Conservation (phyloP, 306 rosid species). For the Pterocarpus macrocarpus region DNA sequence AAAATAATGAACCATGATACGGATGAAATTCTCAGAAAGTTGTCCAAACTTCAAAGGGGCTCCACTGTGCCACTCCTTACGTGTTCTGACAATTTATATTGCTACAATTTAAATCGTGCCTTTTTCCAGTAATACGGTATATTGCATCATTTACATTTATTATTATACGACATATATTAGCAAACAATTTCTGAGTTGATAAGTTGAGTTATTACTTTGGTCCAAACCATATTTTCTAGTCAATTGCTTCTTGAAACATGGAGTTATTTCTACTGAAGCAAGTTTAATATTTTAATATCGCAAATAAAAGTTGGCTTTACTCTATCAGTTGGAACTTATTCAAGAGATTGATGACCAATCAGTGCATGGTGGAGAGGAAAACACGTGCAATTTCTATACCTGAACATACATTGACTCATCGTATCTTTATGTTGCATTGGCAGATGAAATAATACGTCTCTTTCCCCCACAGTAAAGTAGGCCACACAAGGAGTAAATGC, state of each 20-base stretch:
- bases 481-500: slow-evolving; percentile 12
- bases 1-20: too few species aligned
- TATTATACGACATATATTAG: too few species aligned
- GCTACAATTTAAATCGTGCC: too few species aligned
- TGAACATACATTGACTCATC: slow-evolving; percentile 32
- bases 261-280: neutral
- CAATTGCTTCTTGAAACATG: neutral
- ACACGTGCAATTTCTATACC: slow-evolving; percentile 47
- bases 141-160: too few species aligned
- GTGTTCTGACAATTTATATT: too few species aligned
- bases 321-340: slow-evolving; percentile 21
- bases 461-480: slow-evolving; percentile 41
- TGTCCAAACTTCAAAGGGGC: too few species aligned
- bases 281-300: slow-evolving; percentile 5
- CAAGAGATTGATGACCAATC: slow-evolving; percentile 29
- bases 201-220: neutral
- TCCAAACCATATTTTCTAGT: neutral
- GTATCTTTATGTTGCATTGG: slow-evolving; percentile 42
- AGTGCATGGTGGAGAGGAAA: slow-evolving; percentile 21
- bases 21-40: too few species aligned
- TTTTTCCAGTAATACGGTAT: too few species aligned
- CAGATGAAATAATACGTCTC: slow-evolving; percentile 36
- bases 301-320: slow-evolving; percentile 23
- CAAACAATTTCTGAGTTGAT: too few species aligned
- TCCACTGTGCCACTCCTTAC: too few species aligned